Conservation (phyloP, 2,329 filamentous ascomycete genomes). For the Epichloe festucae region DNA sequence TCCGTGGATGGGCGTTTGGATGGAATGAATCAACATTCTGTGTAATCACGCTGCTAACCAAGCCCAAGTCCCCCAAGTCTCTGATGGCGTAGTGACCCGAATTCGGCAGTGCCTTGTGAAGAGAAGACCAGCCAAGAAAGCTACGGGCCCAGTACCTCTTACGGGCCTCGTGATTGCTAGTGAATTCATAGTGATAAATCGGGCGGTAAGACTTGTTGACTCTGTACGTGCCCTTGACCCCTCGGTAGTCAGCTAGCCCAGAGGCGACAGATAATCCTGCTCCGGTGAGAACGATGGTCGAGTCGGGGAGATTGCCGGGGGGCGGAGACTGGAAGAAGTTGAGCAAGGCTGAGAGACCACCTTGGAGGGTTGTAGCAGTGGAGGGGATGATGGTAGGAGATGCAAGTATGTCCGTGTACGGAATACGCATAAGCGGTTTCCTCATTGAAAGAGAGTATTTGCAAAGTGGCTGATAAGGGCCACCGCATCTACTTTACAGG, state of each 20-base stretch:
- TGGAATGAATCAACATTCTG: conserved; percentile 98
- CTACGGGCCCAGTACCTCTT: conserved; percentile 94
- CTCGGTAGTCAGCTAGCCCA: conserved; percentile 85
- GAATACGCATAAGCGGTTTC: conserved; percentile 72
- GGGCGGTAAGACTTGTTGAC: conserved; percentile 82
- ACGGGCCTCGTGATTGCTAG: conserved; percentile 65
- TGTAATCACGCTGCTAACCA: conserved; percentile 68
- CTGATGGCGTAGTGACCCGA: conserved; percentile 64
- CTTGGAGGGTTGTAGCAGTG: conserved; percentile 54
- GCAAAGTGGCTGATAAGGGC: neutral
- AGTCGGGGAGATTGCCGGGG: conserved; percentile 31
- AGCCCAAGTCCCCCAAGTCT: conserved; percentile 57
- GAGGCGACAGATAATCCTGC: conserved; percentile 90
- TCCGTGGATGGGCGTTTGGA: conserved; percentile 55
- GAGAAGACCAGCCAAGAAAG: conserved; percentile 81
- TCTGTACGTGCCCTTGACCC: conserved; percentile 79
- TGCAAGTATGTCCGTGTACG: conserved; percentile 74
- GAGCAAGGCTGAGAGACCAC: conserved; percentile 64
- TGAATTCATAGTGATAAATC: conserved; percentile 87
- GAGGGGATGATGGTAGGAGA: conserved; percentile 61
- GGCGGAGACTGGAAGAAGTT: conserved; percentile 59
- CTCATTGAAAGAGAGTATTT: conserved; percentile 33
- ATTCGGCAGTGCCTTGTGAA: conserved; percentile 71
- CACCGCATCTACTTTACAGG: neutral
- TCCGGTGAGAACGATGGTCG: conserved; percentile 50